phyloP scores from a whole-genome alignment of 371 early-diverging fungal species.

The Syncephalis plumigaleata region DNA sequence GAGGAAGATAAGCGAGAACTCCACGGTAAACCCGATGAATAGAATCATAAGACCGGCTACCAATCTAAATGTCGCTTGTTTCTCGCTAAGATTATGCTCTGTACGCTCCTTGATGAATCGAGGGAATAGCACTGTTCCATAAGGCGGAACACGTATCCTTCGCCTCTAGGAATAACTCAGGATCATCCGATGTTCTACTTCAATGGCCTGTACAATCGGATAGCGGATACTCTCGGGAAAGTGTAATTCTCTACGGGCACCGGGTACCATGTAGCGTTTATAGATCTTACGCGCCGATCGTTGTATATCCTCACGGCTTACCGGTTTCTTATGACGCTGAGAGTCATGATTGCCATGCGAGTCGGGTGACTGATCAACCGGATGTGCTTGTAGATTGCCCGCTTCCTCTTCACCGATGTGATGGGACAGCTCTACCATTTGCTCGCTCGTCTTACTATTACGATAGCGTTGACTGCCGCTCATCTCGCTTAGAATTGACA shows the following conservation, averaged over 20 bases:
- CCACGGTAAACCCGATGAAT: conserved; percentile 28
- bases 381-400: no score
- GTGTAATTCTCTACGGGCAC: conserved; percentile 27
- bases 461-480: no score
- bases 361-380: conserved; percentile 5
- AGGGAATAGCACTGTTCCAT: conserved; percentile 38
- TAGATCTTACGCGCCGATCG: conserved; percentile 37
- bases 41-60: conserved; percentile 29
- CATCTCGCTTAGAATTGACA: no score
- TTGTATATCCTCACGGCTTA: conserved; percentile 27
- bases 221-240: conserved; percentile 17
- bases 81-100: conserved; percentile 31
- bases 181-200: conserved; percentile 26
- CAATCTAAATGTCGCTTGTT: conserved; percentile 28
- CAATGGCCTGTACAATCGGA: conserved; percentile 16
- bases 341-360: conserved; percentile 4
- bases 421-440: conserved; percentile 3
- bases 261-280: conserved; percentile 28
- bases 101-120: conserved; percentile 34
- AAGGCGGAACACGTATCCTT: conserved; percentile 32
- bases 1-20: conserved; percentile 33
- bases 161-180: conserved; percentile 30
- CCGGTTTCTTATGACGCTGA: conserved; percentile 2
- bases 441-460: not conserved
- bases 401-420: not conserved